These are phyloP conservation scores for Vitis hybrid DNA, from an alignment of 177 flowering plant species.

Conservation along the genomic window DNA sequence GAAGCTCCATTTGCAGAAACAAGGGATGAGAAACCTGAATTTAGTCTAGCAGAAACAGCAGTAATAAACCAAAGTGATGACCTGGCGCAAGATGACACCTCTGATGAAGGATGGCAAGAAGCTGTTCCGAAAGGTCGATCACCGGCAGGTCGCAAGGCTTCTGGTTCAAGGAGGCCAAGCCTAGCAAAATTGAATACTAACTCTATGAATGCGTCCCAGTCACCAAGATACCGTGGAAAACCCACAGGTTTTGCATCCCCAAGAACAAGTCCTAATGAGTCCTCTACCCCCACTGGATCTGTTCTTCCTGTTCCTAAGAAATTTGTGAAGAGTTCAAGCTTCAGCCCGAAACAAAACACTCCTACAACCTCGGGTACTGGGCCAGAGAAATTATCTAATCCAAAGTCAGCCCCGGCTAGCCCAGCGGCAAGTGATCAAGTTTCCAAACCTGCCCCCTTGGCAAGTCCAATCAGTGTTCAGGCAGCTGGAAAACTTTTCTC, in stretches of 20 bases:
- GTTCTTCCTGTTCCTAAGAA: constrained; percentile 39
- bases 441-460: constrained; percentile 34
- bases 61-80: constrained; percentile 30
- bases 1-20: constrained; percentile 33
- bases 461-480: constrained; percentile 49
- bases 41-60: constrained; percentile 23
- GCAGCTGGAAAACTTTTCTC: constrained; percentile 78
- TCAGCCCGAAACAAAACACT: constrained; percentile 48
- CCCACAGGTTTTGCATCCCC: constrained; percentile 50
- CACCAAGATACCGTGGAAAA: constrained; percentile 52
- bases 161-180: constrained; percentile 65
- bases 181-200: constrained; percentile 75
- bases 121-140: constrained; percentile 81
- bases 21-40: constrained; percentile 35
- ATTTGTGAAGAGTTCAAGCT: constrained; percentile 64
- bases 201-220: constrained; percentile 53
- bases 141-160: constrained; percentile 49
- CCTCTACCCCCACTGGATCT: constrained; percentile 35
- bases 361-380: constrained; percentile 24
- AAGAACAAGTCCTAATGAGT: constrained; percentile 47
- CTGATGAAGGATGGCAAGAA: constrained; percentile 97
- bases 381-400: constrained; percentile 37
- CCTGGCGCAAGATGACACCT: constrained; percentile 39
- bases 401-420: constrained; percentile 56
- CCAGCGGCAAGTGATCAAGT: constrained; percentile 49